A percentile compares a stretch with the other conserved stretches of the same genome.
These are phyloP conservation scores for Apiotrichum porosum DNA, from an alignment of 1,284 basidiomycete species.

Conservation along the genomic window DNA sequence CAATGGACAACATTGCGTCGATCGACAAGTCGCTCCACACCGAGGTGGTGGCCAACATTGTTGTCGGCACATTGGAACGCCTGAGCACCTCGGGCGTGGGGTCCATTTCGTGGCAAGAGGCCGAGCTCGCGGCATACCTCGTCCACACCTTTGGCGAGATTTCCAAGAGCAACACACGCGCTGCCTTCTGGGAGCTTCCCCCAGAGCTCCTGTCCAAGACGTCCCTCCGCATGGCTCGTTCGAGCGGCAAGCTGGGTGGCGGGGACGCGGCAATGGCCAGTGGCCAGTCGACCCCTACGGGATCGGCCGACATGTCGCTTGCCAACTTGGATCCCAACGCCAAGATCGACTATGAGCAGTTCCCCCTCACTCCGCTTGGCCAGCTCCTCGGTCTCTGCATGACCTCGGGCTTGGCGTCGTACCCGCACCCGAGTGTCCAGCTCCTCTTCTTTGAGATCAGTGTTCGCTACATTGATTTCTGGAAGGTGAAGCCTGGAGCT, in stretches of 20 bases:
- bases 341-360: slow-evolving; percentile 75
- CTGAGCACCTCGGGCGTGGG: slow-evolving; percentile 34
- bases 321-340: slow-evolving; percentile 30
- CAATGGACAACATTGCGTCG: slow-evolving; percentile 91
- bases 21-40: slow-evolving; percentile 55
- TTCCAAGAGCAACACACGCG: slow-evolving; percentile 52
- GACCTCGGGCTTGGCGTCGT: slow-evolving; percentile 73
- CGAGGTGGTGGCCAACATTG: slow-evolving; percentile 47
- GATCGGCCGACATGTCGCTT: background rate
- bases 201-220: slow-evolving; percentile 40
- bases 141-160: slow-evolving; percentile 93
- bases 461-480: slow-evolving; percentile 91
- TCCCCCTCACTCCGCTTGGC: slow-evolving; percentile 83
- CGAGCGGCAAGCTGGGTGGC: slow-evolving; percentile 21
- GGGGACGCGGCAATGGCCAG: slow-evolving; percentile 31
- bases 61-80: slow-evolving; percentile 39
- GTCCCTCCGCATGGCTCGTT: slow-evolving; percentile 27
- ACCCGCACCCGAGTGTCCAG: slow-evolving; percentile 81
- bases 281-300: slow-evolving; percentile 36
- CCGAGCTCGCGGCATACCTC: slow-evolving; percentile 85
- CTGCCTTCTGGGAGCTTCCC: slow-evolving; percentile 48
- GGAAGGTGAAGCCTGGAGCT: slow-evolving; percentile 82
- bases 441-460: slow-evolving; percentile 92
- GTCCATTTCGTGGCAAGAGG: slow-evolving; percentile 80
- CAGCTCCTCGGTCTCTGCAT: slow-evolving; percentile 82